These are phyloP conservation scores for Clonostachys rhizophaga DNA, from an alignment of 2,329 filamentous ascomycete species.

Conservation along the genomic window DNA sequence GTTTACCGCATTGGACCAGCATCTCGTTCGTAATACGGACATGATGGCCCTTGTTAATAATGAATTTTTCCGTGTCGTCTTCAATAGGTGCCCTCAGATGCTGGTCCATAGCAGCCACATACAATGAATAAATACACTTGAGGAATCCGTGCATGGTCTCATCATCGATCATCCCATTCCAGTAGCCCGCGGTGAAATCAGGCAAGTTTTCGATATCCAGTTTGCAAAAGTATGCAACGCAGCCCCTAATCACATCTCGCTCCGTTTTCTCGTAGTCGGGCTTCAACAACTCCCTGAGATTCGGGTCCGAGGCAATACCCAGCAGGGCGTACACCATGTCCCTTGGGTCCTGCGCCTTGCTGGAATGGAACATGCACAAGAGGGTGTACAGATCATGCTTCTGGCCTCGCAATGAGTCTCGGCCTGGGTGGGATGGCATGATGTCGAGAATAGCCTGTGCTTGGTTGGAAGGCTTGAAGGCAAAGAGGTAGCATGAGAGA, in stretches of 20 bases:
- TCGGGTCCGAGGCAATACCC: not conserved
- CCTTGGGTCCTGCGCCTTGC: not conserved
- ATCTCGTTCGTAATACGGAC: not conserved
- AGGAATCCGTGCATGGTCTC: not conserved
- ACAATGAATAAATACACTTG: not conserved
- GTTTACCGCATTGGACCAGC: not conserved
- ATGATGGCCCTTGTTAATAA: not conserved
- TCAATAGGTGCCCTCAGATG: not conserved
- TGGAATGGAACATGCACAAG: not conserved
- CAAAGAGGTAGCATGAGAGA: not conserved
- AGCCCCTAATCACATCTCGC: not conserved
- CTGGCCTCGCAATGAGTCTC: not conserved
- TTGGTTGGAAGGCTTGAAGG: not conserved
- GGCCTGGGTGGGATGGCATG: not conserved
- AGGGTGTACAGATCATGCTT: not conserved
- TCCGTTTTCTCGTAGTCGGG: not conserved
- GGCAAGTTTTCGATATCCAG: not conserved
- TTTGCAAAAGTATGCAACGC: not conserved
- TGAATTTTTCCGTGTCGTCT: not conserved
- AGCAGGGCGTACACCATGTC: not conserved
- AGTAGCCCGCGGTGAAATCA: not conserved
- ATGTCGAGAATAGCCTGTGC: not conserved
- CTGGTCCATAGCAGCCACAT: not conserved
- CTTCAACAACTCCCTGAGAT: not conserved
- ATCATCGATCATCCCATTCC: not conserved